A percentile compares a stretch with the other conserved stretches of the same genome.
These are phyloP conservation scores for Clavariopsis aquatica DNA, from an alignment of 495 filamentous ascomycete genomes.

Conservation along the genomic window DNA sequence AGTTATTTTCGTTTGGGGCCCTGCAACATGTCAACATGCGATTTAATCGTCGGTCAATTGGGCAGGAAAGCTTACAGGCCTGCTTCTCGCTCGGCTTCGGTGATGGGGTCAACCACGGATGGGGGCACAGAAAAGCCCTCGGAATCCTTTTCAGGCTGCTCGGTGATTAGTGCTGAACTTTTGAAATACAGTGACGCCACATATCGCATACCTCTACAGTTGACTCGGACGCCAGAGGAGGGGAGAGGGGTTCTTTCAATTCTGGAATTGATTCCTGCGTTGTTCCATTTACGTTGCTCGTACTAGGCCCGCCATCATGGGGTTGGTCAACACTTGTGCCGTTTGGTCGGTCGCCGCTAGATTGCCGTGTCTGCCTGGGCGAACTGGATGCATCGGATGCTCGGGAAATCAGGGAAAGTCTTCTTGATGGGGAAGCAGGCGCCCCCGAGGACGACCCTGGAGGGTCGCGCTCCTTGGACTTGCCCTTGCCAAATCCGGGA, in stretches of 20 bases:
- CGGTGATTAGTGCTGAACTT: neutral
- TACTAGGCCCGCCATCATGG: constrained; percentile 18
- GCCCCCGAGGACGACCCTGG: constrained; percentile 24
- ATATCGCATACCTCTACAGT: constrained; percentile 23
- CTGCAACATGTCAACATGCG: constrained; percentile 7
- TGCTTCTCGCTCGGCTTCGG: constrained; percentile 78
- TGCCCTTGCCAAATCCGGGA: constrained; percentile 34
- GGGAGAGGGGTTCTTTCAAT: constrained; percentile 43
- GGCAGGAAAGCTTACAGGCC: constrained; percentile 47
- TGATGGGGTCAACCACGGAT: constrained; percentile 73
- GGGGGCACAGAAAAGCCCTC: constrained; percentile 73
- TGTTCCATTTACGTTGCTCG: constrained; percentile 35
- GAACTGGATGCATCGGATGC: constrained; percentile 31
- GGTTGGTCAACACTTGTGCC: constrained; percentile 27
- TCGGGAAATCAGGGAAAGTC: constrained; percentile 33
- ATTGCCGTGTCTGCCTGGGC: constrained; percentile 30
- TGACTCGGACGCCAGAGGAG: constrained; percentile 22
- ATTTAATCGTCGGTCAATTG: neutral
- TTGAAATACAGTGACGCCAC: neutral
- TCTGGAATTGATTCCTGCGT: constrained; percentile 33
- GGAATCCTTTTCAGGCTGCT: constrained; percentile 55
- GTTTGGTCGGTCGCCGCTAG: constrained; percentile 26
- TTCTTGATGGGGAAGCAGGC: constrained; percentile 29
- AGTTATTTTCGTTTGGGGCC: constrained; percentile 20
- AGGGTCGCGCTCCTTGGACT: constrained; percentile 30